Evolutionary conservation across 768 basidiomycete species (phyloP).

Genomic region (Grammothele lineata): DNA sequence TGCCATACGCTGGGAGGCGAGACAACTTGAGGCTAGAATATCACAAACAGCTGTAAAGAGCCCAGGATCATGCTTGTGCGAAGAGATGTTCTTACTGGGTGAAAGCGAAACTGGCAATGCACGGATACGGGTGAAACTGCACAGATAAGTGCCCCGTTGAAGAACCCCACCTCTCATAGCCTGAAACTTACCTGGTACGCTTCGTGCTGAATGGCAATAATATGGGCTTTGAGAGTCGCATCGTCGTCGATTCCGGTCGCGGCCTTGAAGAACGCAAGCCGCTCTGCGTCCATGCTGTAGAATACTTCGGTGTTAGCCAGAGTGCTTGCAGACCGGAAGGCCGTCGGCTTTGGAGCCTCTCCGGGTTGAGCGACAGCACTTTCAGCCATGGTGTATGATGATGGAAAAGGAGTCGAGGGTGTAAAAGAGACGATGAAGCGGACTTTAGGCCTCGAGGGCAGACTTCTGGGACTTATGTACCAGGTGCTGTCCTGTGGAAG

Average conservation of each 20-base stretch:
- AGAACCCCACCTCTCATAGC: not conserved
- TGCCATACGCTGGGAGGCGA: conserved; percentile 15
- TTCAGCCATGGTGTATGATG: too few relatives aligned
- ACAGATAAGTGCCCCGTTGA: too few relatives aligned
- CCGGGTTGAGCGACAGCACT: too few relatives aligned
- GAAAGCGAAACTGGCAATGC: conserved; percentile 21
- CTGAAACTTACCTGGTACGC: conserved; percentile 8
- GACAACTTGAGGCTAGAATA: conserved; percentile 15
- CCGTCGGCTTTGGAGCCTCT: too few relatives aligned
- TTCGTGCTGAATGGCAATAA: conserved; percentile 19
- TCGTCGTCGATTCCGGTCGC: conserved; percentile 26
- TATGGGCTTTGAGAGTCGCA: conserved; percentile 20
- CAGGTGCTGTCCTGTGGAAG: too few relatives aligned
- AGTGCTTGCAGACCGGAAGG: too few relatives aligned
- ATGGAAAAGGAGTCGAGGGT: too few relatives aligned
- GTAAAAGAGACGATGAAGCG: too few relatives aligned
- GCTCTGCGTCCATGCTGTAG: conserved; percentile 2
- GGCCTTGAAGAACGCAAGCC: conserved; percentile 13
- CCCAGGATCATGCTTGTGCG: not conserved
- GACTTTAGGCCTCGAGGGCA: too few relatives aligned
- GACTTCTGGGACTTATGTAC: too few relatives aligned
- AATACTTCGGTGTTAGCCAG: not conserved
- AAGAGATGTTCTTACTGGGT: conserved; percentile 5
- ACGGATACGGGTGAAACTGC: conserved; percentile 23
- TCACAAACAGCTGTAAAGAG: not conserved